These are phyloP conservation scores for Mycena indigotica DNA, from an alignment of 768 basidiomycete genomes.

Conservation along the genomic window DNA sequence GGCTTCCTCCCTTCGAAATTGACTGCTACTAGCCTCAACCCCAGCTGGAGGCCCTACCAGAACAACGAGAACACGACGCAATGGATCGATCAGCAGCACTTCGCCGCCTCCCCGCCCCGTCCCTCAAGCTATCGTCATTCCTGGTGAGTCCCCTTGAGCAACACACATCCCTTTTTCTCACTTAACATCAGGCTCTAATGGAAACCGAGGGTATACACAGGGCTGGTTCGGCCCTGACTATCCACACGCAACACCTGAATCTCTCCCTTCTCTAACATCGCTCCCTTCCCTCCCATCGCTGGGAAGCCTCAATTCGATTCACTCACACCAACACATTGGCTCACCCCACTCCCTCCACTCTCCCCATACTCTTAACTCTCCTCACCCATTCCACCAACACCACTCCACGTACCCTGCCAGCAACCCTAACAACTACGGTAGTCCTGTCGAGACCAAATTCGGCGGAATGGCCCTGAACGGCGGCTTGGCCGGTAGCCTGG, in stretches of 20 bases:
- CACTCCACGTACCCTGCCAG: background rate
- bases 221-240: conserved; percentile 8
- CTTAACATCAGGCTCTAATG: background rate
- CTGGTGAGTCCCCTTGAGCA: conserved; percentile 27
- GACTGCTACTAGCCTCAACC: conserved; percentile 11
- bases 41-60: conserved; percentile 52
- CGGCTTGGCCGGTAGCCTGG: background rate
- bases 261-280: conserved; percentile 20
- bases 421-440: conserved; percentile 5
- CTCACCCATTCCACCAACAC: conserved; percentile 33
- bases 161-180: background rate
- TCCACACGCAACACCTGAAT: conserved; percentile 19
- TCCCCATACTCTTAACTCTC: conserved; percentile 29
- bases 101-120: conserved; percentile 51
- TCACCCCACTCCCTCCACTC: conserved; percentile 14
- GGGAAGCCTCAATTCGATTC: conserved; percentile 39
- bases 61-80: conserved; percentile 57
- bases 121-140: conserved; percentile 75
- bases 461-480: conserved; percentile 6
- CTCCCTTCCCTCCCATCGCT: conserved; percentile 31
- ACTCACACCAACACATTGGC: conserved; percentile 19
- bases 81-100: conserved; percentile 61
- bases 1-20: conserved; percentile 7
- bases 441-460: conserved; percentile 14
- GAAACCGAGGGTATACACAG: background rate